Percentiles rank a stretch among this genome's conserved stretches.
These are phyloP conservation scores for Crithidia expoeki DNA, from an alignment of 208 protist species.

Conservation along the genomic window DNA sequence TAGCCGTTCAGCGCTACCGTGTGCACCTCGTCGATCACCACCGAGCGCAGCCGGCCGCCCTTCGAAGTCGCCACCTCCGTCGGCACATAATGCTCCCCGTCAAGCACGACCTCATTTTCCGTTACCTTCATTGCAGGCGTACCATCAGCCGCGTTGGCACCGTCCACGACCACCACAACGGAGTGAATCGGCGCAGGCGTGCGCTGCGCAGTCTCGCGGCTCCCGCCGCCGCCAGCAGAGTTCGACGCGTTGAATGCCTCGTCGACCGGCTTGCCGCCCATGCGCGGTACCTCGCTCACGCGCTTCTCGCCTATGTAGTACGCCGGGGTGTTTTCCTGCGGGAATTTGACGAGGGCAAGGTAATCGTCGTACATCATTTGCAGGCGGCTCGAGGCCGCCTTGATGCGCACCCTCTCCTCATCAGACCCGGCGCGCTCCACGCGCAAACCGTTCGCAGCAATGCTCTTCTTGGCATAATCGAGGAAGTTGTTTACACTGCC, in stretches of 20 bases:
- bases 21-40: slow-evolving; percentile 36
- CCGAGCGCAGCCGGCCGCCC: slow-evolving; percentile 34
- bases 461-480: slow-evolving; percentile 44
- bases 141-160: background rate
- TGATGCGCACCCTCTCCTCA: slow-evolving; percentile 28
- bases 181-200: slow-evolving; percentile 21
- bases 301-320: slow-evolving; percentile 36
- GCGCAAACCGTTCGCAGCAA: slow-evolving; percentile 31
- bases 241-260: background rate
- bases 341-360: slow-evolving; percentile 20
- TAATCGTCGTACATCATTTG: slow-evolving; percentile 45
- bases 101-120: slow-evolving; percentile 23
- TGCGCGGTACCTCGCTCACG: slow-evolving; percentile 21
- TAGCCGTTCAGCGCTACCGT: slow-evolving; percentile 39
- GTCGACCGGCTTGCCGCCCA: slow-evolving; percentile 20
- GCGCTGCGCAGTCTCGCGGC: background rate
- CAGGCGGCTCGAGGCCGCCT: slow-evolving; percentile 22
- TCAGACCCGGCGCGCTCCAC: slow-evolving; percentile 19
- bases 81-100: slow-evolving; percentile 26
- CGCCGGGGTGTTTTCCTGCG: slow-evolving; percentile 25
- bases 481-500: slow-evolving; percentile 57
- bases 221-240: background rate
- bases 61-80: slow-evolving; percentile 42
- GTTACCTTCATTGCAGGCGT: slow-evolving; percentile 15
- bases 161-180: slow-evolving; percentile 24